phyloP scores from a whole-genome alignment of 139 green algal species.

The Zygnema cylindricum region DNA sequence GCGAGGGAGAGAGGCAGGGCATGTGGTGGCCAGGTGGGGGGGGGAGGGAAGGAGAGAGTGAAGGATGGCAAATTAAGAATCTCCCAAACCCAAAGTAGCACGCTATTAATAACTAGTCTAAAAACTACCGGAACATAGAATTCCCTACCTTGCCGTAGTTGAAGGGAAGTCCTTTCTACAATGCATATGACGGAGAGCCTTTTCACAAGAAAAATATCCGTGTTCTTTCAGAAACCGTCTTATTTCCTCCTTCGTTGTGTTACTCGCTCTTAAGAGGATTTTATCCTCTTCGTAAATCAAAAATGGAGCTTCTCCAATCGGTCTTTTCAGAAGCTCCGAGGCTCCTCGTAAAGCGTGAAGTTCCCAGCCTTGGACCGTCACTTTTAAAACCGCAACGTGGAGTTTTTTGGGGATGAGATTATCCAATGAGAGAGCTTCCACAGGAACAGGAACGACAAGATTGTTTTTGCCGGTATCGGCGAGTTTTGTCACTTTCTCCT shows the following conservation, averaged over 20 bases:
- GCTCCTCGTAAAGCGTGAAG: slow-evolving; percentile 15
- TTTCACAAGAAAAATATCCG: slow-evolving; percentile 22
- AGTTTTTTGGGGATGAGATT: slow-evolving; percentile 13
- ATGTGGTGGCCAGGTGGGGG: too few relatives aligned
- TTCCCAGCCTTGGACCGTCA: slow-evolving; percentile 44
- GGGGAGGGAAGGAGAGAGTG: too few relatives aligned
- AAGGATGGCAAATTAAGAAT: too few relatives aligned
- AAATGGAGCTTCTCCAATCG: slow-evolving; percentile 5
- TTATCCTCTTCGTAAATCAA: slow-evolving; percentile 40
- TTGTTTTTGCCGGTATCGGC: neutral
- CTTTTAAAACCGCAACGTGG: slow-evolving; percentile 36
- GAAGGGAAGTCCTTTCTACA: slow-evolving; percentile 2
- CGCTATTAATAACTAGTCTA: too few relatives aligned
- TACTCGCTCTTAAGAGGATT: slow-evolving; percentile 13
- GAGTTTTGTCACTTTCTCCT: neutral
- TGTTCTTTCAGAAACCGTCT: neutral
- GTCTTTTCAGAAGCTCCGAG: slow-evolving; percentile 6
- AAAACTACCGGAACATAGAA: too few relatives aligned
- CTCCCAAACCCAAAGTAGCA: too few relatives aligned
- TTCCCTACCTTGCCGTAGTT: too few relatives aligned
- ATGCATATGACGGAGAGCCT: neutral
- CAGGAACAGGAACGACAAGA: slow-evolving; percentile 14
- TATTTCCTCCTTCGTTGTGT: slow-evolving; percentile 31
- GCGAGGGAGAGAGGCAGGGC: too few relatives aligned
- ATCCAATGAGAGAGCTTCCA: slow-evolving; percentile 35